phyloP scores from a whole-genome alignment of 1,139 yeast genomes.

The Candida frijolesensis region DNA sequence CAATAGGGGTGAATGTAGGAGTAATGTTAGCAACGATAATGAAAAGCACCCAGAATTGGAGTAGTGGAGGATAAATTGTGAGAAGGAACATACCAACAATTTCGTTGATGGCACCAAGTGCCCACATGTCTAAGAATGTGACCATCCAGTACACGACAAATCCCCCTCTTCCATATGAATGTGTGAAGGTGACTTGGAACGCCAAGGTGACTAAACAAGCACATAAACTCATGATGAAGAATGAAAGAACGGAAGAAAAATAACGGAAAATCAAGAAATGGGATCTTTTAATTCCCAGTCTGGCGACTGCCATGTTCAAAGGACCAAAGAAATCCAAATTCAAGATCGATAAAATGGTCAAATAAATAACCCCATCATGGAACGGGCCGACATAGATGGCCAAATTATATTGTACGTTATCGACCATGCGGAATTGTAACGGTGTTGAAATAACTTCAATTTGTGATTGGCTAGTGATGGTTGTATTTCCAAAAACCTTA shows the following conservation, averaged over 20 bases:
- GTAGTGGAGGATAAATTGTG: conserved; percentile 36
- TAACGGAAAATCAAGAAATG: conserved; percentile 38
- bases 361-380: conserved; percentile 75
- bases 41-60: conserved; percentile 47
- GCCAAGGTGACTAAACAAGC: conserved; percentile 45
- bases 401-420: conserved; percentile 53
- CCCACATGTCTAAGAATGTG: conserved; percentile 43
- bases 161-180: conserved; percentile 43
- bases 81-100: conserved; percentile 36
- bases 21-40: conserved; percentile 44
- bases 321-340: conserved; percentile 61
- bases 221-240: conserved; percentile 38
- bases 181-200: conserved; percentile 43
- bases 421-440: conserved; percentile 40
- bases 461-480: conserved; percentile 17
- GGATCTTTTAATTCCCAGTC: conserved; percentile 27
- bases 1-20: conserved; percentile 41
- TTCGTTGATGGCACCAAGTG: conserved; percentile 47
- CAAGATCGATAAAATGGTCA: conserved; percentile 64
- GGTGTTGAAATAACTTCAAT: conserved; percentile 32
- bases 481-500: conserved; percentile 6
- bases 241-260: conserved; percentile 30
- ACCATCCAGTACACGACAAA: conserved; percentile 50
- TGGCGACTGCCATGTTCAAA: conserved; percentile 50
- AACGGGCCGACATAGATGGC: conserved; percentile 61